A percentile compares a stretch with the other conserved stretches of the same genome.
Evolutionary conservation across 1,139 yeast genomes (phyloP).

Genomic region (Waltiozyma sp.): DNA sequence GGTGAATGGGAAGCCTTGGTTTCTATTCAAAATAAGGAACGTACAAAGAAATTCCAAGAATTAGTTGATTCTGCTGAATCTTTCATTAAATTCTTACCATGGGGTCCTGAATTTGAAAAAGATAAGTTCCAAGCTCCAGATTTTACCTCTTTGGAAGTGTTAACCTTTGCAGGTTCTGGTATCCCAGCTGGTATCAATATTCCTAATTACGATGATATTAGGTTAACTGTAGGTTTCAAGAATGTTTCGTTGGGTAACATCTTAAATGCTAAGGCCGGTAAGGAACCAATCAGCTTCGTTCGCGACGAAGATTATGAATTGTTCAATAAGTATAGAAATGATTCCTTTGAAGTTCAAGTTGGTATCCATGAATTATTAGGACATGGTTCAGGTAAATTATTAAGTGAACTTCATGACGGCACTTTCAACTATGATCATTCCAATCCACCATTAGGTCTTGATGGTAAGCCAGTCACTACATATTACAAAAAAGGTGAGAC

Average conservation of each 20-base stretch:
- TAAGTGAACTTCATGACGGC: constrained; percentile 54
- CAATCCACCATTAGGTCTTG: constrained; percentile 46
- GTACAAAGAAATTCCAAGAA: constrained; percentile 67
- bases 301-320: constrained; percentile 37
- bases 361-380: constrained; percentile 87
- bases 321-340: constrained; percentile 65
- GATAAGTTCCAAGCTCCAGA: constrained; percentile 86
- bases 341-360: constrained; percentile 85
- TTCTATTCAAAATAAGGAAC: constrained; percentile 83
- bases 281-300: constrained; percentile 63
- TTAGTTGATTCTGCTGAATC: constrained; percentile 57
- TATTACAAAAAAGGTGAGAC: constrained; percentile 75
- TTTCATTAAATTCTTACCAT: constrained; percentile 61
- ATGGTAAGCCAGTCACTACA: constrained; percentile 48
- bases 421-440: constrained; percentile 58
- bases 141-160: constrained; percentile 79
- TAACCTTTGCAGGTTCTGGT: constrained; percentile 84
- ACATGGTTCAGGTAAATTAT: constrained; percentile 83
- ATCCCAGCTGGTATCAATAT: constrained; percentile 89
- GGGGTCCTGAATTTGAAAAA: constrained; percentile 68
- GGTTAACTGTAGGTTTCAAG: constrained; percentile 75
- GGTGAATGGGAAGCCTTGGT: constrained; percentile 94
- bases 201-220: constrained; percentile 84
- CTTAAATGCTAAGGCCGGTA: constrained; percentile 60
- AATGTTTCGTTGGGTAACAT: constrained; percentile 85